phyloP scores from a whole-genome alignment of 495 filamentous ascomycete species.

The Terfezia boudieri region DNA sequence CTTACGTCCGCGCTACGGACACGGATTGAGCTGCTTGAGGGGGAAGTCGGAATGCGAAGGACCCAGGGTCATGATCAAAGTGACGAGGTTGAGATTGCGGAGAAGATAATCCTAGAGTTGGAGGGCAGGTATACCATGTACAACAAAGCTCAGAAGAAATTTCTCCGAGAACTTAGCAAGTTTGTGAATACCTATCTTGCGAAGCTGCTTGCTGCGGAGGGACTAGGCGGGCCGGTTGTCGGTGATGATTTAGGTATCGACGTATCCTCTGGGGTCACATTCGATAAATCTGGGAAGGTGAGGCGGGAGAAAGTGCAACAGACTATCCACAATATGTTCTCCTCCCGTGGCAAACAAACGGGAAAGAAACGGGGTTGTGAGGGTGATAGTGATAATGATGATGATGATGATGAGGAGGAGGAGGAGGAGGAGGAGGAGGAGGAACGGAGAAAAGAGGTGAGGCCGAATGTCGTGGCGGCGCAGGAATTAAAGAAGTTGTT shows the following conservation, averaged over 20 bases:
- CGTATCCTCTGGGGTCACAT: conserved; percentile 20
- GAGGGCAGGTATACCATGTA: conserved; percentile 22
- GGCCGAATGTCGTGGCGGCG: conserved; percentile 20
- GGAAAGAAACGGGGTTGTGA: conserved; percentile 16
- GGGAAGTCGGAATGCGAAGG: neutral
- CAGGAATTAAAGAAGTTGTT: conserved; percentile 35
- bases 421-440: conserved; percentile 51
- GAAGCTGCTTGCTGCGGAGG: conserved; percentile 65
- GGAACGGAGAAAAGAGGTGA: conserved; percentile 27
- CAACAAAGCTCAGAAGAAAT: conserved; percentile 7
- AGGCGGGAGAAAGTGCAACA: conserved; percentile 44
- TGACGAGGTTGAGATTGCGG: conserved; percentile 34
- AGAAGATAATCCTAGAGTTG: conserved; percentile 24
- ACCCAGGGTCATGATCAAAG: conserved; percentile 21
- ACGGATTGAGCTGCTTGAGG: conserved; percentile 1
- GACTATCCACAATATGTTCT: conserved; percentile 48
- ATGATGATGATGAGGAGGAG: conserved; percentile 38
- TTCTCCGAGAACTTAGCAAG: conserved; percentile 40
- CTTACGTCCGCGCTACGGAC: neutral
- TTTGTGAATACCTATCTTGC: conserved; percentile 56
- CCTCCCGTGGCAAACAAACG: conserved; percentile 1
- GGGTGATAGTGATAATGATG: conserved; percentile 28
- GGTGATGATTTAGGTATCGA: conserved; percentile 48
- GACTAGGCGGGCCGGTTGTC: conserved; percentile 64
- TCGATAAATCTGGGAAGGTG: conserved; percentile 15